These are phyloP conservation scores for Sporothrix schenckii DNA, from an alignment of 2,329 filamentous ascomycete genomes.

Conservation along the genomic window DNA sequence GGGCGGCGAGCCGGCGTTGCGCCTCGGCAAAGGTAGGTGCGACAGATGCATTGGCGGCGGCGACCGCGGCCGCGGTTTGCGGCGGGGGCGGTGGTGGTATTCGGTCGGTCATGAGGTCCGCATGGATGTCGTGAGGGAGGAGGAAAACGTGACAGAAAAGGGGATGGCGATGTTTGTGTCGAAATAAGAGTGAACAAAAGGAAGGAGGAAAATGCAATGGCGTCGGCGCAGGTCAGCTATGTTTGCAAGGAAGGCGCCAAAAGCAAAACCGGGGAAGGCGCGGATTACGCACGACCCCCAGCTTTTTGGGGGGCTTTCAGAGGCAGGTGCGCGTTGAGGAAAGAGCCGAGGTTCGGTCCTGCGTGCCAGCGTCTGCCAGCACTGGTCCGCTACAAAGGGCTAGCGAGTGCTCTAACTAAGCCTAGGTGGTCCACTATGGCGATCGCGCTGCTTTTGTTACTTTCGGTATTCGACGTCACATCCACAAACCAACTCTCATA, in stretches of 20 bases:
- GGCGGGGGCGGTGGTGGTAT: constrained; percentile 28
- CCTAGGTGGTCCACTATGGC: neutral
- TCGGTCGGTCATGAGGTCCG: constrained; percentile 26
- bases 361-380: constrained; percentile 9
- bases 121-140: neutral
- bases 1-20: constrained; percentile 81
- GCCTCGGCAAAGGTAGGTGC: constrained; percentile 73
- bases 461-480: neutral
- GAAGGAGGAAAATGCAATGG: neutral
- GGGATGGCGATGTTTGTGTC: neutral
- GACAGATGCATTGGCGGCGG: constrained; percentile 1
- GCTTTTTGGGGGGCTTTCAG: constrained; percentile 12
- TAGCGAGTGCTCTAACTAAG: neutral
- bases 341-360: constrained; percentile 29
- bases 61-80: constrained; percentile 6
- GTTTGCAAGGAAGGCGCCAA: neutral
- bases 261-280: constrained; percentile 24
- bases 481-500: neutral
- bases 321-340: neutral
- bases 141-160: neutral
- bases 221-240: neutral
- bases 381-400: constrained; percentile 5
- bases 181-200: neutral
- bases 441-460: neutral
- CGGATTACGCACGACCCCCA: constrained; percentile 23